These are phyloP conservation scores for Paracamarosporium sp. DNA, from an alignment of 2,329 filamentous ascomycete genomes.

Conservation along the genomic window DNA sequence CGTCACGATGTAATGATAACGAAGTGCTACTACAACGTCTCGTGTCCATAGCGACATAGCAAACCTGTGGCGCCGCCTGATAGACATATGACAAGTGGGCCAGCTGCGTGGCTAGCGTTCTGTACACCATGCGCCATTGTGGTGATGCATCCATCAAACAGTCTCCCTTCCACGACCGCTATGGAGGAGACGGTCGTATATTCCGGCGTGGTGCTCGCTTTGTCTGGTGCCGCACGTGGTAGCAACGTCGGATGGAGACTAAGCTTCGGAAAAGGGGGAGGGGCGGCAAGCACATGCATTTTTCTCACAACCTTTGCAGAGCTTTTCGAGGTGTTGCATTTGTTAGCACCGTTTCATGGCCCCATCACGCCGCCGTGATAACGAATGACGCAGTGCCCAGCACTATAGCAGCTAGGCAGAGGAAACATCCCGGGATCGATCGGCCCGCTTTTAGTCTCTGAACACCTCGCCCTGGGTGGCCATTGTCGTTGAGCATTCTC, in stretches of 20 bases:
- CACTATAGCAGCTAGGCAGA: too few species aligned
- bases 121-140: too few species aligned
- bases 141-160: too few species aligned
- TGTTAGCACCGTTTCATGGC: conserved; percentile 1
- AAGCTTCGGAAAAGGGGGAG: not conserved
- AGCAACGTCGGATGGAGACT: not conserved
- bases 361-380: conserved; percentile 3
- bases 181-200: too few species aligned
- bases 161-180: too few species aligned
- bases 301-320: not conserved
- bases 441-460: not conserved
- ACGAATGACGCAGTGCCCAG: not conserved
- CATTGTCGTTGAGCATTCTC: not conserved
- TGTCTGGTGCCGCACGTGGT: not conserved
- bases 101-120: too few species aligned
- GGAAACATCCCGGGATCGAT: not conserved
- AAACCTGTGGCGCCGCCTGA: too few species aligned
- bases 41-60: too few species aligned
- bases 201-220: too few species aligned
- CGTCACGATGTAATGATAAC: too few species aligned
- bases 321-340: not conserved
- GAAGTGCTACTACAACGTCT: too few species aligned
- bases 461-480: not conserved
- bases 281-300: not conserved
- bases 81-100: too few species aligned